These are phyloP conservation scores for Pelagophyceae sp. DNA, from an alignment of 352 stramenopile species.

Conservation along the genomic window DNA sequence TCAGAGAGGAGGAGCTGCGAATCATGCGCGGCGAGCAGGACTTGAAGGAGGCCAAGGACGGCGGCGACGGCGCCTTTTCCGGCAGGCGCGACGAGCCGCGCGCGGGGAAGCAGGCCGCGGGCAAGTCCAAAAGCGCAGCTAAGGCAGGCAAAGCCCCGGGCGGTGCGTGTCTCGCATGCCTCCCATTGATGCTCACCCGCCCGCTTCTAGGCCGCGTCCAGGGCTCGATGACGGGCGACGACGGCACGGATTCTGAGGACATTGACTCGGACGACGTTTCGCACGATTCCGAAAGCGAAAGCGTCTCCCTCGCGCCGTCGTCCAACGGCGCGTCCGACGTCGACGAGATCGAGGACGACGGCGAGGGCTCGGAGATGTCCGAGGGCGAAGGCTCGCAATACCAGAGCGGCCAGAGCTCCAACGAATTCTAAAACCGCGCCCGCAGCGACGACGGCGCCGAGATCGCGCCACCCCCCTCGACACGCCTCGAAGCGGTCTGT, in stretches of 20 bases:
- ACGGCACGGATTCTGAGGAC: conserved; percentile 52
- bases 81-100: neutral
- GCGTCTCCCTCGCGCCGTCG: conserved; percentile 20
- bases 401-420: neutral
- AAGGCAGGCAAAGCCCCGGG: neutral
- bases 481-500: no score
- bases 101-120: neutral
- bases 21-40: conserved; percentile 67
- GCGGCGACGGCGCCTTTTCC: neutral
- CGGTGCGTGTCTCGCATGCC: conserved; percentile 28
- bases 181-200: conserved; percentile 20
- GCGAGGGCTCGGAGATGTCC: conserved; percentile 26
- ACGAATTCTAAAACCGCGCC: conserved; percentile 9
- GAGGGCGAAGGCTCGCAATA: conserved; percentile 1
- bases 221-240: conserved; percentile 53
- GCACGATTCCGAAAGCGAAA: conserved; percentile 22
- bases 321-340: conserved; percentile 16
- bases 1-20: conserved; percentile 74
- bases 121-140: neutral
- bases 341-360: conserved; percentile 27
- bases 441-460: no score
- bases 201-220: conserved; percentile 47
- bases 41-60: conserved; percentile 48
- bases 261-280: conserved; percentile 32
- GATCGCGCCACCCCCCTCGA: no score